These are phyloP conservation scores for Aspergillus alliaceus DNA, from an alignment of 2,329 filamentous ascomycete genomes.

Conservation along the genomic window DNA sequence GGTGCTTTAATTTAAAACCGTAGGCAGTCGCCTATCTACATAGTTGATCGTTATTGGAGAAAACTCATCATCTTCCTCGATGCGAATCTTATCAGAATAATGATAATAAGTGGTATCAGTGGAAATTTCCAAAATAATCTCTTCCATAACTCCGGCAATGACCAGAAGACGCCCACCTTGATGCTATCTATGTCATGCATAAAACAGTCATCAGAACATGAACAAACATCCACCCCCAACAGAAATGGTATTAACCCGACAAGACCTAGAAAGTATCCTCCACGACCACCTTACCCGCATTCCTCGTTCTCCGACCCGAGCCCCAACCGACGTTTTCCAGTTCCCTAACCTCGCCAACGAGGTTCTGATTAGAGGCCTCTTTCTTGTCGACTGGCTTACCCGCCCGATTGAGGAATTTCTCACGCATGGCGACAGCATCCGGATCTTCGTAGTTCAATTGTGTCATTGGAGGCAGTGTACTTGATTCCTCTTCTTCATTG, in stretches of 20 bases:
- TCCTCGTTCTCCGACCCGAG: slow-evolving; percentile 36
- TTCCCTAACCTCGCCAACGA: slow-evolving; percentile 32
- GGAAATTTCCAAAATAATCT: not conserved
- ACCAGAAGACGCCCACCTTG: not conserved
- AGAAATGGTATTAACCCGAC: not conserved
- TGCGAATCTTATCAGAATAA: not conserved
- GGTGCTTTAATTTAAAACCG: not conserved
- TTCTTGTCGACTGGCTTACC: slow-evolving; percentile 42
- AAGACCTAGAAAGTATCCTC: slow-evolving; percentile 6
- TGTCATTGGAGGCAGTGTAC: slow-evolving; percentile 45
- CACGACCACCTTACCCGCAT: slow-evolving; percentile 24
- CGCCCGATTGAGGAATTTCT: slow-evolving; percentile 50
- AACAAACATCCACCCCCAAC: not conserved
- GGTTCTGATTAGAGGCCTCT: slow-evolving; percentile 16
- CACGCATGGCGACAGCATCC: slow-evolving; percentile 57
- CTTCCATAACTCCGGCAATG: not conserved
- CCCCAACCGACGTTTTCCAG: slow-evolving; percentile 36
- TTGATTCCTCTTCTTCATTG: slow-evolving; percentile 30
- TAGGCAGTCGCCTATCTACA: not conserved
- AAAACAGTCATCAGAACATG: not conserved
- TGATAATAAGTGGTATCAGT: not conserved
- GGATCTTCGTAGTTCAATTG: slow-evolving; percentile 51
- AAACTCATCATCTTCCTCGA: not conserved
- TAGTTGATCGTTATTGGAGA: not conserved
- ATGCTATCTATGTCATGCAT: not conserved